Evolutionary conservation across 768 basidiomycete species (phyloP).

Genomic region (Tylopilus sp.): DNA sequence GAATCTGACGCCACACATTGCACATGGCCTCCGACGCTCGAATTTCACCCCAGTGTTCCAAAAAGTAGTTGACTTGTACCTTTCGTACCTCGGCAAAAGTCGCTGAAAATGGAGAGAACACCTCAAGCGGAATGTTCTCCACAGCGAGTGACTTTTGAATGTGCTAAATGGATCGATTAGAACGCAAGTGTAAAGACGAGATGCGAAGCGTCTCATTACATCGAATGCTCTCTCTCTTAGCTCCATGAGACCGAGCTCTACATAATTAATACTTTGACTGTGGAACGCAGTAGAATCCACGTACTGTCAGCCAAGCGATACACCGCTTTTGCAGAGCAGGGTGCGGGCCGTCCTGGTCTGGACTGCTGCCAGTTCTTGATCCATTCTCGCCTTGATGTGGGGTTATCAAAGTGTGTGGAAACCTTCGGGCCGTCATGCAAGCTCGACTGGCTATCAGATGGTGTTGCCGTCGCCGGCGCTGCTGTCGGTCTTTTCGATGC

Average conservation of each 20-base stretch:
- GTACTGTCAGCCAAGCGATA: conserved; percentile 81
- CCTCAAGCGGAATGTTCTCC: conserved; percentile 81
- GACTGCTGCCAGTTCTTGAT: conserved; percentile 62
- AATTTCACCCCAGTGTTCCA: conserved; percentile 80
- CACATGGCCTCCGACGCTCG: conserved; percentile 81
- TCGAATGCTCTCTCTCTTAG: conserved; percentile 71
- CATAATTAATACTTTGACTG: background rate
- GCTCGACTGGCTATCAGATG: conserved; percentile 36
- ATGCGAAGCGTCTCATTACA: conserved; percentile 15
- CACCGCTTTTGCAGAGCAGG: conserved; percentile 81
- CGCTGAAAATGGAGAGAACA: conserved; percentile 82
- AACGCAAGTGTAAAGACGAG: background rate
- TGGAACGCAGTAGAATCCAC: conserved; percentile 22
- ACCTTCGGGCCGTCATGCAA: conserved; percentile 22
- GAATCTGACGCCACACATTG: conserved; percentile 81
- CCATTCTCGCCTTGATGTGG: conserved; percentile 60
- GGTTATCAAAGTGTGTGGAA: conserved; percentile 18
- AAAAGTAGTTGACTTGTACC: conserved; percentile 77
- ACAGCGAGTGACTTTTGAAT: conserved; percentile 73
- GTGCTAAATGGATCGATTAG: conserved; percentile 42
- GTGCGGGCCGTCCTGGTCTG: conserved; percentile 61
- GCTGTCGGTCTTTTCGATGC: conserved; percentile 10
- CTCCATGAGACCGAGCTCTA: conserved; percentile 70
- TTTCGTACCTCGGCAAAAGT: conserved; percentile 79
- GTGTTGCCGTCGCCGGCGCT: conserved; percentile 15